Conservation (phyloP, 2,329 filamentous ascomycete genomes). For the Pseudogymnoascus verrucosus region DNA sequence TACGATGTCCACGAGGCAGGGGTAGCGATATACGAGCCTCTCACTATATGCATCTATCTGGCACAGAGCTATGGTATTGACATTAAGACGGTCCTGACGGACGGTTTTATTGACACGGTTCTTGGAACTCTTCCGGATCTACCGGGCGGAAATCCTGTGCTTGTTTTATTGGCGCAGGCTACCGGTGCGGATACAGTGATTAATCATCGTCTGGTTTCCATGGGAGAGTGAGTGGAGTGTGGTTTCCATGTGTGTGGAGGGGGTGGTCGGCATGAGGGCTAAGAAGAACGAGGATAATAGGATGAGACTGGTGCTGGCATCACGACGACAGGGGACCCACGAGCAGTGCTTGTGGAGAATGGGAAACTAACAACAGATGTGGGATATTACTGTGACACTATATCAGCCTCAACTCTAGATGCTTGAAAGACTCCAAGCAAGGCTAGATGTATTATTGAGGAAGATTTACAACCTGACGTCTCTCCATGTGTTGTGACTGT, state of each 20-base stretch:
- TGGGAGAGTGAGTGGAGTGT: not conserved
- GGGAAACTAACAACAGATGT: not conserved
- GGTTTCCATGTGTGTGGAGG: not conserved
- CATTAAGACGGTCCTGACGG: not conserved
- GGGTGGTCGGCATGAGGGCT: not conserved
- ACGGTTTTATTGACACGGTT: not conserved
- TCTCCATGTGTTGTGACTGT: not conserved
- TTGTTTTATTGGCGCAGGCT: not conserved
- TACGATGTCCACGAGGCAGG: conserved; percentile 2
- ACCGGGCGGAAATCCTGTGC: not conserved
- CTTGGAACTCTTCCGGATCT: not conserved
- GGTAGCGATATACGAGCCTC: not conserved
- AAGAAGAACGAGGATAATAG: not conserved
- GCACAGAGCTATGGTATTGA: not conserved
- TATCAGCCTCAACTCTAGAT: not conserved
- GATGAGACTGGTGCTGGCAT: not conserved
- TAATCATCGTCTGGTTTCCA: not conserved
- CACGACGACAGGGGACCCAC: not conserved
- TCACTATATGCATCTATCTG: not conserved
- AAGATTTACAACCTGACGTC: not conserved
- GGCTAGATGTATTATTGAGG: not conserved
- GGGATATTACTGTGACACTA: not conserved
- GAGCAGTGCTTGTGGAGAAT: not conserved
- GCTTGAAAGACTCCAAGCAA: not conserved
- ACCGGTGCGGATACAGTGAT: not conserved